phyloP scores from a whole-genome alignment of 257 asterid genomes.

The Vinca minor region DNA sequence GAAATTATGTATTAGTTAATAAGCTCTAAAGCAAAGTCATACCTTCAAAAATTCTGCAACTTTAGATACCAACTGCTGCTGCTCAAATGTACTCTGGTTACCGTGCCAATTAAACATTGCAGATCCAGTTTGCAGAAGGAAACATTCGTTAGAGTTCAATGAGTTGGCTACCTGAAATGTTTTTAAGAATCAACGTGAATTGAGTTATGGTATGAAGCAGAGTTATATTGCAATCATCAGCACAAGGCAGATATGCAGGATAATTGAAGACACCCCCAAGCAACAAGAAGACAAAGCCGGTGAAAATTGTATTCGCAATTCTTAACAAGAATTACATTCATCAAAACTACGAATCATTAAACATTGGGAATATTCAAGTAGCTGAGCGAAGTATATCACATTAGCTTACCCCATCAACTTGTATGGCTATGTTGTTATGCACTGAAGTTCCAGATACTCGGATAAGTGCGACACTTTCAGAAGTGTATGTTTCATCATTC shows the following conservation, averaged over 20 bases:
- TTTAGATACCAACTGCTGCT: slow-evolving; percentile 72
- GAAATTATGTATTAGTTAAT: not conserved
- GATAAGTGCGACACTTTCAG: slow-evolving; percentile 81
- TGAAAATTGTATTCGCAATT: not conserved
- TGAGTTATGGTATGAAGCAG: not conserved
- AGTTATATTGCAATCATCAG: not conserved
- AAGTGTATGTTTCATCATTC: slow-evolving; percentile 88
- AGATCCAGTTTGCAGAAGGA: slow-evolving; percentile 86
- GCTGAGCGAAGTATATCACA: slow-evolving; percentile 7
- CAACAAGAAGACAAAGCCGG: not conserved
- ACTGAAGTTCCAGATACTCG: slow-evolving; percentile 72
- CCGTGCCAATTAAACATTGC: slow-evolving; percentile 90
- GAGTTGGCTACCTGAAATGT: slow-evolving; percentile 63
- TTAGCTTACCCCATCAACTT: slow-evolving; percentile 85
- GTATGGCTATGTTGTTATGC: slow-evolving; percentile 72
- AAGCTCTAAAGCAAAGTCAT: slow-evolving; percentile 13
- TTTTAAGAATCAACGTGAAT: slow-evolving; percentile 4
- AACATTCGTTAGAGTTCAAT: slow-evolving; percentile 77
- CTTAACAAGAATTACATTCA: not conserved
- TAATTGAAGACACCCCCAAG: not conserved
- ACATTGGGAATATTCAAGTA: not conserved
- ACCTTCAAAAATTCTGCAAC: slow-evolving; percentile 94
- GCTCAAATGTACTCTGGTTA: slow-evolving; percentile 73
- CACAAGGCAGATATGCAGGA: not conserved
- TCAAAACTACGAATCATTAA: not conserved